Base-by-base conservation (phyloP, 257 asterid species). In the Rubia yunnanensis region DNA sequence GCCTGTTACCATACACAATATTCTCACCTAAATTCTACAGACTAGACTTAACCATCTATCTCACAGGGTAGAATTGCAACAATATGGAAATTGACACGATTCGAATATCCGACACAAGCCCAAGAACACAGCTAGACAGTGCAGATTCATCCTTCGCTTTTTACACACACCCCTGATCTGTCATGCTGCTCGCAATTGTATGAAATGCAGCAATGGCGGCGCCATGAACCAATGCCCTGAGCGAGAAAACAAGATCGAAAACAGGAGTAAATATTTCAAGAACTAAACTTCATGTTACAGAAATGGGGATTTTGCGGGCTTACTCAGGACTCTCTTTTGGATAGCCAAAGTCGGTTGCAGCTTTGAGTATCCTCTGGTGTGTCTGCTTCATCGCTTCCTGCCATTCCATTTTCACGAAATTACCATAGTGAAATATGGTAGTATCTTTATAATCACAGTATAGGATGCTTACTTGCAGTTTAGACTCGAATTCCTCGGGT, bases 371-470 rank as follows among this genome's bases (percentile, higher is more conserved):
- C 74, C 95, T 84, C 66, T 90, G 92, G 81, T 88, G 86, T 4
- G 97, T 86, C 77, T 87, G 96, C 82, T 92, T 92, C 94, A 90
- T 85, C 34, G 99, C 96, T 46, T 90, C 99, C 97, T 92, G 87
- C 76, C 72, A 76, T 56, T 44, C 50, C 36, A 68, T 38, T 41
- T 38, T 14, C 30, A 63, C 60, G 48, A 49, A 22, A 27, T 11
- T 11, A 5, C 0, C 17, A 7, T 26, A 7, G 14, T 27, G 27
- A 20, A 5, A 56, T 10, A 9, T 10, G 0, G 8, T 11, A 6
- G 28, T 38, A 13, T 7, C 30, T 32, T 11, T 48, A 34, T 26
- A 50, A 31, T 48, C 17, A 36, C 50, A 26, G 9, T 18, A 15
- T 35, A 52, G 10, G 48, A 11, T 23, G 26, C 76, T 74, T 59